Evolutionary conservation across 441 rosid genomes (phyloP).

Genomic region (Pelargonium australe): DNA sequence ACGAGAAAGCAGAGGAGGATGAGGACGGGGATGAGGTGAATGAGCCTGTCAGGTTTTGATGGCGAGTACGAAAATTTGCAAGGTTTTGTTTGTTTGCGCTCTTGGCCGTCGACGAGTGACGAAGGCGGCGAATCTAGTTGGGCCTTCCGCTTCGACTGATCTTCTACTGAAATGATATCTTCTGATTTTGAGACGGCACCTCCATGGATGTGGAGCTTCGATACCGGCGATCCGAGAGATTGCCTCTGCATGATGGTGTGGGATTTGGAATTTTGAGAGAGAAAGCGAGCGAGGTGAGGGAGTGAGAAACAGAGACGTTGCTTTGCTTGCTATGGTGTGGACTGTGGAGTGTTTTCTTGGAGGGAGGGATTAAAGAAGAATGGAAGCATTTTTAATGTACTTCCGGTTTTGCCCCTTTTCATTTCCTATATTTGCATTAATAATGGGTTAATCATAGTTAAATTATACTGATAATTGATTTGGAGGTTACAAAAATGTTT

Average conservation of each 20-base stretch:
- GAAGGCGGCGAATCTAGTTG: slow-evolving; percentile 17
- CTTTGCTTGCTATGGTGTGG: background rate
- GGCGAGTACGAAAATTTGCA: slow-evolving; percentile 38
- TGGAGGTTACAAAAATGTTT: too few species aligned
- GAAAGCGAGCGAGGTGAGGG: slow-evolving; percentile 9
- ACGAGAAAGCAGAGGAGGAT: slow-evolving; percentile 67
- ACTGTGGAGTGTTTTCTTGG: too few species aligned
- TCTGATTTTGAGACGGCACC: slow-evolving; percentile 30
- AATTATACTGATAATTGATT: too few species aligned
- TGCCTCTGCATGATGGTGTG: slow-evolving; percentile 56
- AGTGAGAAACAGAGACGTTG: background rate
- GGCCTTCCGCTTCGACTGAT: slow-evolving; percentile 21
- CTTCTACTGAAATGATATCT: slow-evolving; percentile 19
- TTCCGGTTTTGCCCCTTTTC: background rate
- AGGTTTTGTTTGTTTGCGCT: slow-evolving; percentile 42
- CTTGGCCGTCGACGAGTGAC: slow-evolving; percentile 31
- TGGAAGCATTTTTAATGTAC: background rate
- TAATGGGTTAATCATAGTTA: background rate
- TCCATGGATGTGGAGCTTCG: slow-evolving; percentile 50
- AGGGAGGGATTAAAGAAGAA: background rate
- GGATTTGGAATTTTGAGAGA: slow-evolving; percentile 18
- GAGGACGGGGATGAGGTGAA: slow-evolving; percentile 77
- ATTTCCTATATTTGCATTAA: background rate
- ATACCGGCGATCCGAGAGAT: slow-evolving; percentile 66
- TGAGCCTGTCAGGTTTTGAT: slow-evolving; percentile 43